Conservation (phyloP, 1,284 basidiomycete genomes). For the Lentinula novae-zelandiae region DNA sequence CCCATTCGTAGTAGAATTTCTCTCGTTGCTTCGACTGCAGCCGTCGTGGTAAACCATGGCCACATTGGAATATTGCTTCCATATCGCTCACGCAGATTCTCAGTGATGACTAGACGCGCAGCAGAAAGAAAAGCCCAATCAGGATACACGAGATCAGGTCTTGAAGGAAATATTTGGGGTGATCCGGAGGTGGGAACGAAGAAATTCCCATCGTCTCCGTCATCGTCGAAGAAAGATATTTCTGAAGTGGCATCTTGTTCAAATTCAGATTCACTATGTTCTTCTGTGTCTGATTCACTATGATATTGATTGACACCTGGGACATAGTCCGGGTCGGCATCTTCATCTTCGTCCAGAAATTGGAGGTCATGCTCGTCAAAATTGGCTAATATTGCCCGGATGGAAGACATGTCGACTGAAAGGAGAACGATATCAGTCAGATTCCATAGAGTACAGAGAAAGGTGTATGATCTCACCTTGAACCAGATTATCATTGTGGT, state of each 20-base stretch:
- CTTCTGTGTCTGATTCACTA: conserved; percentile 1
- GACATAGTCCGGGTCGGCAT: conserved; percentile 11
- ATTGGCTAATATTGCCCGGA: conserved; percentile 7
- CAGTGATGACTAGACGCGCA: conserved; percentile 29
- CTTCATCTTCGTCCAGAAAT: conserved; percentile 7
- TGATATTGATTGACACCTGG: background rate
- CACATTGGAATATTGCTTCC: conserved; percentile 5
- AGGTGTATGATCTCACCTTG: background rate
- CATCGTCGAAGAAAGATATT: conserved; percentile 11
- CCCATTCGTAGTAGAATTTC: conserved; percentile 9
- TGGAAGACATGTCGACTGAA: conserved; percentile 2
- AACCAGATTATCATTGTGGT: background rate
- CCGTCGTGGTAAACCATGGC: conserved; percentile 14
- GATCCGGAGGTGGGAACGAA: conserved; percentile 10
- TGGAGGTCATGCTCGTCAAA: conserved; percentile 5
- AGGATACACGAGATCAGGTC: conserved; percentile 26
- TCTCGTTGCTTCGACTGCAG: conserved; percentile 6
- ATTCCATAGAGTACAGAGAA: background rate
- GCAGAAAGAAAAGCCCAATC: conserved; percentile 31
- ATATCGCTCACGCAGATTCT: conserved; percentile 25
- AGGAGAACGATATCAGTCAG: background rate
- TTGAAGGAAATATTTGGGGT: conserved; percentile 17
- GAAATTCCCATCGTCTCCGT: conserved; percentile 2
- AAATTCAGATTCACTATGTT: conserved; percentile 2
- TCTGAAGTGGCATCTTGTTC: background rate